phyloP scores from a whole-genome alignment of 176 grass and related monocot genomes.

The Eleusine coracana region DNA sequence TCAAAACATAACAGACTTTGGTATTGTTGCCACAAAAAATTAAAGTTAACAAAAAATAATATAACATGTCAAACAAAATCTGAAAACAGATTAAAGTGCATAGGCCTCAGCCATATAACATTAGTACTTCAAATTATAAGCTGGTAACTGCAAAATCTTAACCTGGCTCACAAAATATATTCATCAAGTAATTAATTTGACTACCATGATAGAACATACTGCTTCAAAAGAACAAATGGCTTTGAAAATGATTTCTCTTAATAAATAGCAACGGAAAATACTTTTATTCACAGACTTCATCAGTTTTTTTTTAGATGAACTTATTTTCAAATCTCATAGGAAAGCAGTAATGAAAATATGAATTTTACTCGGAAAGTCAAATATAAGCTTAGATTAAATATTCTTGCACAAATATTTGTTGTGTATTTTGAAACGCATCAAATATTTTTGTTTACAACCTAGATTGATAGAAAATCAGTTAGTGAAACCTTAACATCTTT shows the following conservation, averaged over 20 bases:
- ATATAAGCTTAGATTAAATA: not conserved
- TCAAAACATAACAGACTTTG: not conserved
- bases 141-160: not conserved
- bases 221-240: not conserved
- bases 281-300: not conserved
- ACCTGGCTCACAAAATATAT: not conserved
- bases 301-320: not conserved
- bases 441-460: slow-evolving; percentile 7
- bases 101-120: not conserved
- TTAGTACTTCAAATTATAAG: not conserved
- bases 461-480: slow-evolving; percentile 1
- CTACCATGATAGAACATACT: not conserved
- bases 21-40: not conserved
- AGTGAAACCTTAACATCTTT: not conserved
- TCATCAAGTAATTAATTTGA: not conserved
- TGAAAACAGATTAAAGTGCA: not conserved
- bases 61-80: not conserved
- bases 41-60: not conserved
- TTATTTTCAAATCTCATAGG: not conserved
- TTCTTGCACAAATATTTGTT: not conserved
- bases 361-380: not conserved
- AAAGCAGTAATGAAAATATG: not conserved
- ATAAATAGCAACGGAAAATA: not conserved
- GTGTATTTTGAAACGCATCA: not conserved
- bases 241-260: not conserved